phyloP scores from a whole-genome alignment of 1,284 basidiomycete species.

The Rhodotorula sp. region DNA sequence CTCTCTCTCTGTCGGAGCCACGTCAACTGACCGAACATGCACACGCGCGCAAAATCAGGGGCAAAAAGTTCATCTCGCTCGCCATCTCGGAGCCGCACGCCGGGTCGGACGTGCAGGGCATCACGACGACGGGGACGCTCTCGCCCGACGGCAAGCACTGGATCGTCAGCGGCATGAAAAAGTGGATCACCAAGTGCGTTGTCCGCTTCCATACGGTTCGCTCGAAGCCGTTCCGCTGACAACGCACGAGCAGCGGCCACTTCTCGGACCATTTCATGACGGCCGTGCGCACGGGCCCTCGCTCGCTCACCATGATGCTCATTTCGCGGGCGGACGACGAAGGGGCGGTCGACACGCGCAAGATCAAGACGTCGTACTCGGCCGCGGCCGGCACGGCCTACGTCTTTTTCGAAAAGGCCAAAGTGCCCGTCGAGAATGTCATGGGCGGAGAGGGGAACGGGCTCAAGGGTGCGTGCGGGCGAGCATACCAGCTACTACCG shows the following conservation, averaged over 20 bases:
- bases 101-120: constrained; percentile 48
- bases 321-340: constrained; percentile 48
- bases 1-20: constrained; percentile 48
- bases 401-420: constrained; percentile 48
- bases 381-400: constrained; percentile 69
- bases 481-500: constrained; percentile 43
- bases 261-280: constrained; percentile 39
- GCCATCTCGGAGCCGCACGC: constrained; percentile 88
- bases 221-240: not conserved
- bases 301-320: constrained; percentile 51
- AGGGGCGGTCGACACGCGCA: constrained; percentile 71
- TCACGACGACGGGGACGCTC: constrained; percentile 73
- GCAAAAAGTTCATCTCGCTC: constrained; percentile 77
- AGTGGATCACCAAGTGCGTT: constrained; percentile 54
- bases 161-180: constrained; percentile 66
- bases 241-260: constrained; percentile 24
- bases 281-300: constrained; percentile 48
- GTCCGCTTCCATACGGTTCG: not conserved
- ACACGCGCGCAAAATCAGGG: constrained; percentile 52
- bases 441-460: constrained; percentile 53
- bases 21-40: constrained; percentile 45
- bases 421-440: constrained; percentile 53
- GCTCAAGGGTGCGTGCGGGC: constrained; percentile 44
- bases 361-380: constrained; percentile 68
- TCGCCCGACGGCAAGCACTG: constrained; percentile 60